A percentile compares a stretch with the other conserved stretches of the same genome.
Conservation (phyloP, 257 asterid species). For the Echites panduratus region DNA sequence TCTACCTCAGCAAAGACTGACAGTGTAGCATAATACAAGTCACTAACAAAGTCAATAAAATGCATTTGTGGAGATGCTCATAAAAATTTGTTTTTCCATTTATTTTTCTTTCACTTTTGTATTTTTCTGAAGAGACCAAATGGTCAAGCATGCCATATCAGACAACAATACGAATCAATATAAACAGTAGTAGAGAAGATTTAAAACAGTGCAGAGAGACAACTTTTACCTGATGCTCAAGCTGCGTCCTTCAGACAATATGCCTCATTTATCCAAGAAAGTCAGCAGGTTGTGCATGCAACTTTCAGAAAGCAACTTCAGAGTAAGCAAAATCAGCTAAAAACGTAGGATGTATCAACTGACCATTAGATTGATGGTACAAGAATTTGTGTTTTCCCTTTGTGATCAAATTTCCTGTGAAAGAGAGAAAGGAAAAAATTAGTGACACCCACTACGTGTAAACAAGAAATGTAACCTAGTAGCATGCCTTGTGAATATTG, state of each 20-base stretch:
- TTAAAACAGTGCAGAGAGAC: neutral
- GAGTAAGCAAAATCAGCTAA: slow-evolving; percentile 2
- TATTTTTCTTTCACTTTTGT: neutral
- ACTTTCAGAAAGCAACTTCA: neutral
- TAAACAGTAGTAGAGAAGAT: neutral
- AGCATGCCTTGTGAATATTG: neutral
- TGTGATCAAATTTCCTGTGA: neutral
- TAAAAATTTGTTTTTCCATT: neutral
- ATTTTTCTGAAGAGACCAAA: neutral
- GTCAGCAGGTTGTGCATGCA: neutral
- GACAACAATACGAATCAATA: neutral
- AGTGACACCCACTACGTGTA: neutral
- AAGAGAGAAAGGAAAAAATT: neutral
- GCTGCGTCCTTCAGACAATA: neutral
- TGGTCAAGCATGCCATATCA: neutral
- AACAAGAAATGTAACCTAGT: neutral
- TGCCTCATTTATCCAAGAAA: neutral
- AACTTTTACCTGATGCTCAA: neutral
- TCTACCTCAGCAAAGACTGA: neutral
- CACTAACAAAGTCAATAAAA: neutral
- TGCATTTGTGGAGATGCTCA: neutral
- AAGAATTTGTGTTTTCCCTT: neutral
- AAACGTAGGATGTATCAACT: neutral
- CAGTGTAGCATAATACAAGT: neutral
- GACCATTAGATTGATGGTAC: neutral